Conservation (phyloP, 495 filamentous ascomycete species). For the Staphylotrichum longicolle region DNA sequence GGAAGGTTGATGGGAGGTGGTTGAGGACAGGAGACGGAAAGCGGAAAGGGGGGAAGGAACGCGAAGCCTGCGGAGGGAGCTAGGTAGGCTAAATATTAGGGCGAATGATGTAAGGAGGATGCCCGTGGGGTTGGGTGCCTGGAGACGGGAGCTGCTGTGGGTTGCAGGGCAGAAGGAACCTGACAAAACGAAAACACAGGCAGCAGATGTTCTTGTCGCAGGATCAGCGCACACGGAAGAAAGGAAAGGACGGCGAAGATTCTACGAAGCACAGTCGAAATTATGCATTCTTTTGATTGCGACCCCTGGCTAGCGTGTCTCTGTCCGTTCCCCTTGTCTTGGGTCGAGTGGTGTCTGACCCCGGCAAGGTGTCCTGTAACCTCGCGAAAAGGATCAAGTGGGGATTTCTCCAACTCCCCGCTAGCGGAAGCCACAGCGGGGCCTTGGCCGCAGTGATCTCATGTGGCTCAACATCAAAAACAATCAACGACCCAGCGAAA, state of each 20-base stretch:
- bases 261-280: conserved; percentile 1
- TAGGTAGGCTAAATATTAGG: not conserved
- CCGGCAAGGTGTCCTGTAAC: conserved; percentile 18
- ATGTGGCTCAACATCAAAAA: conserved; percentile 9
- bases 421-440: not conserved
- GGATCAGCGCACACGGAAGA: conserved; percentile 5
- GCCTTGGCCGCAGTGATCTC: not conserved
- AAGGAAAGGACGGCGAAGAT: conserved; percentile 10
- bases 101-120: conserved; percentile 5
- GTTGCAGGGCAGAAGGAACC: not conserved
- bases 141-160: not conserved
- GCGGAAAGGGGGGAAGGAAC: conserved; percentile 7
- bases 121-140: not conserved
- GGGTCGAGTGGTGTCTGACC: conserved; percentile 15
- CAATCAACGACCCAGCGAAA: not conserved
- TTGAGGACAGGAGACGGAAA: conserved; percentile 12
- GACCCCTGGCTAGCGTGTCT: conserved; percentile 10
- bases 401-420: not conserved
- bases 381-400: conserved; percentile 5
- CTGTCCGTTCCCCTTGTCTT: conserved; percentile 5
- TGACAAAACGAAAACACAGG: not conserved
- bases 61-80: not conserved
- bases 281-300: conserved; percentile 22
- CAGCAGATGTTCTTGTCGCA: conserved; percentile 9
- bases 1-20: not conserved